Evolutionary conservation across 164 flowering plant genomes (phyloP), one percentile per base, ranked within the genome.

Genomic region (Vitis riparia): DNA sequence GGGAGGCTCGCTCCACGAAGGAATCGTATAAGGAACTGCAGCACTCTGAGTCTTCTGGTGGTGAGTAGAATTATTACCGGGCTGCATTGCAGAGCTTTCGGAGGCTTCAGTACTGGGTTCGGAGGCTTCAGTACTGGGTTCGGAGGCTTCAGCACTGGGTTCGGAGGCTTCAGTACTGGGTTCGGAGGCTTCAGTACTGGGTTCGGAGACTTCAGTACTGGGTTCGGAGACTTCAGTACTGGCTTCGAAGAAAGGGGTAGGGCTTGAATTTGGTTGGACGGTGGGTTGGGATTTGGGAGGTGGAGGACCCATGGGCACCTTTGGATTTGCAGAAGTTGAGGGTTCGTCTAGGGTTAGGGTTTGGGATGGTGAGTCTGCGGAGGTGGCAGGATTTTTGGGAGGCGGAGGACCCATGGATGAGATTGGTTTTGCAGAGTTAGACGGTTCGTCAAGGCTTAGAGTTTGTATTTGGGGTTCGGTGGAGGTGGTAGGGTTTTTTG

Each of bases 1-100:
- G 1, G 99, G 99, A 7, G 90, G 77, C 51, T 76, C 88, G 62
- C 95, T 90, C 99, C 99, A 95, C 0, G 85, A 77, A 8, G 99
- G 99, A 70, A 93, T 88, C 8, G 79, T 77, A 73, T 95, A 95
- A 2, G 99, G 98, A 19, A 86, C 86, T 8, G 80, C 66, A 16
- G 59, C 62, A 53, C 49, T 72, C 6, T 27, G 51, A 44, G 51
- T 59, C 7, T 48, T 68, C 62, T 55, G 65, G 17, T 9, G 71
- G 17, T 5, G 61, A 29, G 17, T 27, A 56, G 77, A 65, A 15
- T 61, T 71, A 9, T 67, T 37, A 30, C 65, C 30, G 23, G 52
- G 30, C 29, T 69, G 51, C 48, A 53, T 64, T 50, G 52, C 11
- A 17, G 64, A 16, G 27, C 15, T 59, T 19, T 63, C 71, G 44